Evolutionary conservation across 2,329 filamentous ascomycete genomes (phyloP).

Genomic region (Bipolaris bicolor): DNA sequence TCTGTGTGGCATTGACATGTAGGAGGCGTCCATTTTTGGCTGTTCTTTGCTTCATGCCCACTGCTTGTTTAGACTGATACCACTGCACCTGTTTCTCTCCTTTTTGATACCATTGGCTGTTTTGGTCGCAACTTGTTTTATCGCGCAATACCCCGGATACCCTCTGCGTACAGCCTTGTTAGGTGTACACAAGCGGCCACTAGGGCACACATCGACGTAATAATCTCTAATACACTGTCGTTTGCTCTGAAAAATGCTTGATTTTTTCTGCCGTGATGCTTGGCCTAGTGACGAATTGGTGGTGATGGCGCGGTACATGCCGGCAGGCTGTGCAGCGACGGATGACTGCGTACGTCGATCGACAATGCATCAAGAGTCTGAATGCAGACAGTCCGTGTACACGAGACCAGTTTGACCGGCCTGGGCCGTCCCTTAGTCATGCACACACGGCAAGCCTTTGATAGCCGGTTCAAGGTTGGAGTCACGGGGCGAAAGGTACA

Average conservation of each 20-base stretch:
- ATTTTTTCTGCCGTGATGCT: background rate
- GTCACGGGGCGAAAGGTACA: conserved; percentile 10
- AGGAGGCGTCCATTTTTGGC: conserved; percentile 41
- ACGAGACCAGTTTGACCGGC: conserved; percentile 2
- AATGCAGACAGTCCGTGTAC: background rate
- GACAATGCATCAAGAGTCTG: background rate
- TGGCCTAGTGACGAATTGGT: background rate
- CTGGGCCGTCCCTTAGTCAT: conserved; percentile 4
- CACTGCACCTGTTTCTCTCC: conserved; percentile 49
- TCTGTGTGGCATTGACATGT: conserved; percentile 46
- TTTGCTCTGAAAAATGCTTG: conserved; percentile 5
- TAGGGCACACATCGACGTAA: conserved; percentile 48
- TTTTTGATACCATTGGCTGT: conserved; percentile 49
- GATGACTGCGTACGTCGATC: background rate
- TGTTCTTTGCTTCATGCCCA: conserved; percentile 41
- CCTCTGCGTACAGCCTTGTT: conserved; percentile 50
- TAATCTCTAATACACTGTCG: conserved; percentile 49
- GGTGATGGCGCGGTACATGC: background rate
- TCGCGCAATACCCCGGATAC: conserved; percentile 52
- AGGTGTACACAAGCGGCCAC: conserved; percentile 49
- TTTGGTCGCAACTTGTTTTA: conserved; percentile 36
- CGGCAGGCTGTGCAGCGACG: background rate
- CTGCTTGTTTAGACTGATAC: conserved; percentile 53
- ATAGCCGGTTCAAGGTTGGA: background rate
- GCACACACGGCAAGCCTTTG: conserved; percentile 5